A percentile compares a stretch with the other conserved stretches of the same genome.
Evolutionary conservation across 129 eudicot genomes (phyloP).

Genomic region (Sambucus nigra): DNA sequence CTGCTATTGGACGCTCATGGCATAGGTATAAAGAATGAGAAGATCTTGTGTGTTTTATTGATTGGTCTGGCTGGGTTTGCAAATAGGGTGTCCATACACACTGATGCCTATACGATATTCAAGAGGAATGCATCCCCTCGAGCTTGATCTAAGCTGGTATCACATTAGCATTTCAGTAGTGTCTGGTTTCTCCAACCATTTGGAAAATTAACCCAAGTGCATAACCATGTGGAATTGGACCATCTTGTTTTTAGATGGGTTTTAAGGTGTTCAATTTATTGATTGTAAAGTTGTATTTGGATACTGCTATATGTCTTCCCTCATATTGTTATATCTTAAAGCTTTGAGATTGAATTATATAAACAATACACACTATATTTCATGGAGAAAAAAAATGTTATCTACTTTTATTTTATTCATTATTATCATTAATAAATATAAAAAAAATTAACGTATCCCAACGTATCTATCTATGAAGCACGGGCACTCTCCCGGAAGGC

Average conservation of each 20-base stretch:
- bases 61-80: conserved; percentile 45
- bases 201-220: not conserved
- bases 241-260: too few relatives aligned
- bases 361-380: too few relatives aligned
- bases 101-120: conserved; percentile 39
- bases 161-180: not conserved
- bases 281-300: not conserved
- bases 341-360: too few relatives aligned
- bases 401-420: too few relatives aligned
- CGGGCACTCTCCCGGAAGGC: too few relatives aligned
- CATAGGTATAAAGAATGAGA: conserved; percentile 41
- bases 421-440: too few relatives aligned
- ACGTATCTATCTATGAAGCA: too few relatives aligned
- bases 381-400: too few relatives aligned
- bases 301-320: not conserved
- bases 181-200: too few relatives aligned
- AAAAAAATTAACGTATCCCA: too few relatives aligned
- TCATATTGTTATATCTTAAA: too few relatives aligned
- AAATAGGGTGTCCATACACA: conserved; percentile 43
- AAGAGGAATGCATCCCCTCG: conserved; percentile 28
- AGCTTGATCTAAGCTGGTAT: conserved; percentile 13
- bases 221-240: too few relatives aligned
- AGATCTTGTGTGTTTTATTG: conserved; percentile 38
- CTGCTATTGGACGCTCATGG: conserved; percentile 47
- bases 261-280: not conserved